A percentile compares a stretch with the other conserved stretches of the same genome.
Evolutionary conservation across 1,284 basidiomycete genomes (phyloP).

Genomic region (Heterobasidion annosum): DNA sequence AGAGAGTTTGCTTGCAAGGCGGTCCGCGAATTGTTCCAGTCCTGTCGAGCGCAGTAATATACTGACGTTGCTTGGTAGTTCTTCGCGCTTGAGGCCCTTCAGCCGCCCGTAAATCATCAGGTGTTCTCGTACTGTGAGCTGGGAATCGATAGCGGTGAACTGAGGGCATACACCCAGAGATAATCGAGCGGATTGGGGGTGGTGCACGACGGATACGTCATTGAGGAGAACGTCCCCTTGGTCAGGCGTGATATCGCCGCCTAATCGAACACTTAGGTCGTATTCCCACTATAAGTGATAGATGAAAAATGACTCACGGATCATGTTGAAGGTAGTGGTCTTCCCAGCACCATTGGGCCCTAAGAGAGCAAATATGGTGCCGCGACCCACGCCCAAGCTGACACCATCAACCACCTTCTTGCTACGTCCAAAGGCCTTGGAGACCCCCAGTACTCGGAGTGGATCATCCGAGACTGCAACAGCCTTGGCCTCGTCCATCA

Average conservation of each 20-base stretch:
- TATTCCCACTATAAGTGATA: not conserved
- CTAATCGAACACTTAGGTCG: conserved; percentile 18
- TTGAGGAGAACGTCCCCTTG: conserved; percentile 60
- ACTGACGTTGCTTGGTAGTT: conserved; percentile 46
- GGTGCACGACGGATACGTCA: conserved; percentile 49
- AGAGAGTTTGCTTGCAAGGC: conserved; percentile 63
- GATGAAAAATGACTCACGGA: conserved; percentile 35
- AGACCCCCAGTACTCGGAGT: conserved; percentile 57
- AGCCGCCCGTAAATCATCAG: conserved; percentile 57
- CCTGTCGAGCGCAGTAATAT: conserved; percentile 53
- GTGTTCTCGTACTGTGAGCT: conserved; percentile 73
- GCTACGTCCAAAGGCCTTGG: conserved; percentile 44
- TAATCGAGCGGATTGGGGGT: conserved; percentile 52
- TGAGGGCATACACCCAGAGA: conserved; percentile 76
- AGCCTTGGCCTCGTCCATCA: conserved; percentile 41
- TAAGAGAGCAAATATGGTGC: conserved; percentile 65
- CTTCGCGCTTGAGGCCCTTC: conserved; percentile 52
- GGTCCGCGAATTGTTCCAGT: conserved; percentile 53
- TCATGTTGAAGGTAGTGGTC: conserved; percentile 72
- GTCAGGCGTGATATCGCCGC: conserved; percentile 55
- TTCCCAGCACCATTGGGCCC: conserved; percentile 78
- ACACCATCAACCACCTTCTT: conserved; percentile 67
- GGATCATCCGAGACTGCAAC: conserved; percentile 43
- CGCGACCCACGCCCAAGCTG: conserved; percentile 54
- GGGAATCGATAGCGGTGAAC: conserved; percentile 73